Evolutionary conservation across 2,329 filamentous ascomycete species (phyloP).

Genomic region (Penicillium brevicompactum): DNA sequence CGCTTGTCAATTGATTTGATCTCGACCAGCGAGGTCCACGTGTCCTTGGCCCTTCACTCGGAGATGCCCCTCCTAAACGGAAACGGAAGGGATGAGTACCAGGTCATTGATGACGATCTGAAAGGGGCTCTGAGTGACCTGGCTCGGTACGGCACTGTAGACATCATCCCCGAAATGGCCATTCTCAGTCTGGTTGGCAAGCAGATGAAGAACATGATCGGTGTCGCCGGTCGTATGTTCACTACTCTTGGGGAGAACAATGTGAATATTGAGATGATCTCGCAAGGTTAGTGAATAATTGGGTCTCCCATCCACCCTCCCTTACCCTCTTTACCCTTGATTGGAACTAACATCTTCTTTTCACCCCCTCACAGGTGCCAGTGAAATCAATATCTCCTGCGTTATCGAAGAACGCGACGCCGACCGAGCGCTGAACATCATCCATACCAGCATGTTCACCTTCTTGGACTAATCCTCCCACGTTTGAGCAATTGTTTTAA

Average conservation of each 20-base stretch:
- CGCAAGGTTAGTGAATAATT: conserved; percentile 69
- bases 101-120: conserved; percentile 65
- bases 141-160: conserved; percentile 81
- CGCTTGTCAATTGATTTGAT: conserved; percentile 93
- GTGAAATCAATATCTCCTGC: conserved; percentile 98
- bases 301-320: conserved; percentile 8
- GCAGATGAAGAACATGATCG: conserved; percentile 97
- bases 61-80: conserved; percentile 60
- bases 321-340: conserved; percentile 6
- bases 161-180: conserved; percentile 87
- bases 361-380: conserved; percentile 66
- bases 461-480: conserved; percentile 69
- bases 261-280: conserved; percentile 99
- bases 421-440: conserved; percentile 88
- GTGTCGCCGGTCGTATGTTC: conserved; percentile 93
- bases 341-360: conserved; percentile 17
- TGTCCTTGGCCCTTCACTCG: conserved; percentile 93
- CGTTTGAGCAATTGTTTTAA: conserved; percentile 21
- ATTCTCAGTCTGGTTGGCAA: conserved; percentile 93
- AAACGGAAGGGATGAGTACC: conserved; percentile 49
- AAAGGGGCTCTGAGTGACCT: conserved; percentile 70
- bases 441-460: conserved; percentile 95
- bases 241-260: conserved; percentile 88
- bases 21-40: conserved; percentile 93
- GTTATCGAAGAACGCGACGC: conserved; percentile 92